These are phyloP conservation scores for Leccinum solheimii DNA, from an alignment of 1,284 basidiomycete genomes.

Conservation along the genomic window DNA sequence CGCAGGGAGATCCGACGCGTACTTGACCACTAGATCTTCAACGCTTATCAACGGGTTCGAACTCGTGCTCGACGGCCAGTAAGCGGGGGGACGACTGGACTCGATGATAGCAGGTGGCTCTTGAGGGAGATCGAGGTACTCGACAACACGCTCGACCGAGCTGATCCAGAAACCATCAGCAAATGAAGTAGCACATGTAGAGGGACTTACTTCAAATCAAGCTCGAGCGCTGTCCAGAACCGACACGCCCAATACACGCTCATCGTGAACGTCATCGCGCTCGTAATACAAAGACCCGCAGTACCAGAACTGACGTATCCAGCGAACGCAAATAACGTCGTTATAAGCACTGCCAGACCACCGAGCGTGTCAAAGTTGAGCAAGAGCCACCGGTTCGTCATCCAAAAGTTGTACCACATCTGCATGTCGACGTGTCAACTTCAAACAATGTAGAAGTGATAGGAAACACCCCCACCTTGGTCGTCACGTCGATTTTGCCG, in stretches of 20 bases:
- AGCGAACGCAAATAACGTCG: conserved; percentile 74
- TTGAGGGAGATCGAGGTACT: conserved; percentile 86
- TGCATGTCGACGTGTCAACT: conserved; percentile 25
- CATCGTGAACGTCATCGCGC: conserved; percentile 62
- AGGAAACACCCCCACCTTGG: conserved; percentile 44
- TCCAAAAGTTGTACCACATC: conserved; percentile 81
- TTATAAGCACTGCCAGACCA: conserved; percentile 60
- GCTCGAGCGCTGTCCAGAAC: conserved; percentile 52
- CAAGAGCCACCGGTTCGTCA: conserved; percentile 78
- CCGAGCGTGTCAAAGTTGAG: conserved; percentile 79
- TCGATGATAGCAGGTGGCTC: conserved; percentile 78
- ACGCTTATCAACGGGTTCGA: conserved; percentile 55
- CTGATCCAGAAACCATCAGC: conserved; percentile 71
- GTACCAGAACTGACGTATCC: conserved; percentile 68
- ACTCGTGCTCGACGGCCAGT: conserved; percentile 80
- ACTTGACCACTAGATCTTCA: conserved; percentile 77
- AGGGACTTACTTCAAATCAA: conserved; percentile 33
- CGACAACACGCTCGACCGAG: conserved; percentile 84
- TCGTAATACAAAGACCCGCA: conserved; percentile 85
- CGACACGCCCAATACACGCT: conserved; percentile 73
- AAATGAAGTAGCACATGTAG: not conserved
- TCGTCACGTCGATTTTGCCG: conserved; percentile 62
- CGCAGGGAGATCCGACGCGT: conserved; percentile 80
- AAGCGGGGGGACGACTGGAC: conserved; percentile 70
- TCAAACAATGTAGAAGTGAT: not conserved